phyloP scores from a whole-genome alignment of 139 green algal species.

The Asterochloris sp. region DNA sequence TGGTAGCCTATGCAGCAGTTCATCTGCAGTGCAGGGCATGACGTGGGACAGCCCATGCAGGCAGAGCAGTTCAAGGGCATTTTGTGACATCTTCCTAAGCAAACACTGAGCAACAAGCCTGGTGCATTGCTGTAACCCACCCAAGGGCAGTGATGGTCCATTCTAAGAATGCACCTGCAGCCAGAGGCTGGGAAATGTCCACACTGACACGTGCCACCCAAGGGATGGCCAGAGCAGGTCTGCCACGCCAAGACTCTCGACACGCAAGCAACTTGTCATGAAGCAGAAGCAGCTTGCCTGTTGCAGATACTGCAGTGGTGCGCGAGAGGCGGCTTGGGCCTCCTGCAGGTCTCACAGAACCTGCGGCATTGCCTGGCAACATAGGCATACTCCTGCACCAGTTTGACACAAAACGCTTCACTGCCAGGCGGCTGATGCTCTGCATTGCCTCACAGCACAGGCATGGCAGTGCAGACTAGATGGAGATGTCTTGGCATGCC shows the following conservation, averaged over 20 bases:
- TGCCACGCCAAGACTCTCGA: not conserved
- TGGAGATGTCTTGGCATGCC: too few species aligned
- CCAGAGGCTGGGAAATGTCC: not conserved
- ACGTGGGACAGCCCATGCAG: too few species aligned
- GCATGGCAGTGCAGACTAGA: not conserved
- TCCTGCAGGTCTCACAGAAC: slow-evolving; percentile 17
- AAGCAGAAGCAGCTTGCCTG: not conserved
- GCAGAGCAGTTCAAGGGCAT: too few species aligned
- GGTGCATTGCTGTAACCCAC: not conserved
- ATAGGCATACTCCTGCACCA: slow-evolving; percentile 7
- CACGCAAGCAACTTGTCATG: not conserved
- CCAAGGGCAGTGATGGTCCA: slow-evolving; percentile 39
- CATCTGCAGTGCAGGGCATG: slow-evolving; percentile 33
- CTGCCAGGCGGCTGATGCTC: not conserved
- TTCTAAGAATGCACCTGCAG: slow-evolving; percentile 26
- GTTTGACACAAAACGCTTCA: not conserved
- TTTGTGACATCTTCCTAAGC: too few species aligned
- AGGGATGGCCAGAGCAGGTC: not conserved
- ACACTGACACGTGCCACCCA: too few species aligned
- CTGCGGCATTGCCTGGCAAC: not conserved
- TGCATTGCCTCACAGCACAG: not conserved
- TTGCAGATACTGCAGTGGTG: slow-evolving; percentile 31
- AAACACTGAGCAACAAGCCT: too few species aligned
- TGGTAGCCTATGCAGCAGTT: slow-evolving; percentile 45
- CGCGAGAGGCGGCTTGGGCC: slow-evolving; percentile 19